Base-by-base conservation (phyloP, 1,139 yeast genomes). In the Scheffersomyces insectosa region DNA sequence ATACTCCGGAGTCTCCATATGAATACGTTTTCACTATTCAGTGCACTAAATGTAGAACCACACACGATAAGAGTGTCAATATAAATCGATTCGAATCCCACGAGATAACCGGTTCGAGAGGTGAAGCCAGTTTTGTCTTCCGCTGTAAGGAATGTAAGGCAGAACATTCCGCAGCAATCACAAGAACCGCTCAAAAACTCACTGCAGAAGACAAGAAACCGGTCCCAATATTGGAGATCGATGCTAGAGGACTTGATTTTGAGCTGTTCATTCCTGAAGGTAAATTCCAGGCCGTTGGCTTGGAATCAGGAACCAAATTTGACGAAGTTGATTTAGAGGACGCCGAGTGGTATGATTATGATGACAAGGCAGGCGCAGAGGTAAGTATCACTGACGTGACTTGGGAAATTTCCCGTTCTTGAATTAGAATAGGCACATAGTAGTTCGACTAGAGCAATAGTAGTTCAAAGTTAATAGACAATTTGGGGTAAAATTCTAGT, bases 261-360 rank as follows among this genome's bases (percentile, higher is more conserved):
- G 70, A 74, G 7, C 81, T 80, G 46, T 90, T 88, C 56, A 65
- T 80, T 23, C 87, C 96, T 0, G 78, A 75, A 52, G 93, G 96
- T 1, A 69, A 68, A 40, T 88, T 89, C 60, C 67, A 68, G 39
- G 88, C 91, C 46, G 67, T 63, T 36, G 88, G 88, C 3, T 67
- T 63, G 7, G 82, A 79, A 13, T 65, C 80, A 3, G 62, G 65
- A 8, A 73, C 87, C 2, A 65, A 60, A 44, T 88, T 87, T 55
- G 61, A 60, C 10, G 89, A 84, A 15, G 77, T 89, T n/a, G 89
- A 85, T 45, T 65, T 89, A 41, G 79, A 75, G 35, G 97, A 89
- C 34, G 82, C 79, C 37, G 98, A 93, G 60, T 91, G 97, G 95
- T 93, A 84, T 61, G 99, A 93, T 57, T 95, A 91, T 60, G 98